Evolutionary conservation across 306 rosid species (phyloP).

Genomic region (Corylus heterophylla): DNA sequence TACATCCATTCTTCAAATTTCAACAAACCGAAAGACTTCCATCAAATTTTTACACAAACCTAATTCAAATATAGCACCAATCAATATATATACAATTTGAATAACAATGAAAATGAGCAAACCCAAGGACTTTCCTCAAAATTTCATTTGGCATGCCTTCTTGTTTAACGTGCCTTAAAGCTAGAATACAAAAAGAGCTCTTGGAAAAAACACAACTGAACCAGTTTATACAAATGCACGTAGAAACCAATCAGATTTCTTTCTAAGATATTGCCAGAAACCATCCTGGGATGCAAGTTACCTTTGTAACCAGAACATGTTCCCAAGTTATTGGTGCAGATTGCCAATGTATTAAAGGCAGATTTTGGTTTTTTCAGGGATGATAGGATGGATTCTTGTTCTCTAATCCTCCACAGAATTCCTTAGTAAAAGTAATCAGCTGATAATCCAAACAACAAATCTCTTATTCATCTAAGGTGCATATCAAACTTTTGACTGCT

Average conservation of each 20-base stretch:
- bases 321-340: background rate
- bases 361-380: no score
- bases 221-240: background rate
- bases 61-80: background rate
- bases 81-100: background rate
- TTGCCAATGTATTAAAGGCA: background rate
- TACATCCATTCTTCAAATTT: conserved; percentile 42
- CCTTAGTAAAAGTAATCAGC: background rate
- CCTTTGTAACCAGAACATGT: background rate
- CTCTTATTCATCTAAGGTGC: background rate
- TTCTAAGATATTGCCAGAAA: background rate
- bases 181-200: no score
- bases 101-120: no score
- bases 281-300: background rate
- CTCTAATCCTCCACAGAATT: background rate
- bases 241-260: background rate
- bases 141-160: no score
- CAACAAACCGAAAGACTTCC: background rate
- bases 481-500: background rate
- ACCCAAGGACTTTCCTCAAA: no score
- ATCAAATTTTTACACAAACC: background rate
- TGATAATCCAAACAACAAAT: background rate
- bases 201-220: no score
- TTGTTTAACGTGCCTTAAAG: background rate
- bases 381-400: background rate